Conservation (phyloP, 2,329 filamentous ascomycete species). For the Botrytis paeoniae region DNA sequence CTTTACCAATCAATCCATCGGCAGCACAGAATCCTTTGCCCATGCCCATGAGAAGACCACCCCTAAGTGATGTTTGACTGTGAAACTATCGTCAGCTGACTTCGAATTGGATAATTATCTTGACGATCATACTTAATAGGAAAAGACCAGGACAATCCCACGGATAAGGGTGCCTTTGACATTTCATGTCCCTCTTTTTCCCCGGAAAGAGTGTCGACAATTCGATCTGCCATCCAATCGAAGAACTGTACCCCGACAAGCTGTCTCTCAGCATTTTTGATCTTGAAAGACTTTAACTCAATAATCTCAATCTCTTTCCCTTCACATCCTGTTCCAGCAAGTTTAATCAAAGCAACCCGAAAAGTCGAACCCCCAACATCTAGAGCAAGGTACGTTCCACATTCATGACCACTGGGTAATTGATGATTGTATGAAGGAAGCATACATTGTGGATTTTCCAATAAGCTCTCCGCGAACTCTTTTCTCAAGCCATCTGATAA, state of each 20-base stretch:
- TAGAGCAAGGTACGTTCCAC: constrained; percentile 58
- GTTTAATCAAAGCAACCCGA: constrained; percentile 60
- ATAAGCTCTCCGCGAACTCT: constrained; percentile 54
- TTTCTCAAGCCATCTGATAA: constrained; percentile 51
- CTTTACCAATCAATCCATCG: constrained; percentile 55
- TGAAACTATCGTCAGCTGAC: constrained; percentile 31
- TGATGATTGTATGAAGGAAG: constrained; percentile 64
- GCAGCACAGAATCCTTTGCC: constrained; percentile 64
- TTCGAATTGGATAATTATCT: constrained; percentile 24
- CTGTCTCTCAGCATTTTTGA: constrained; percentile 53
- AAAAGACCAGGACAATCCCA: constrained; percentile 68
- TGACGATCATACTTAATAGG: constrained; percentile 57
- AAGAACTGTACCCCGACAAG: constrained; percentile 61
- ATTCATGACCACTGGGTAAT: constrained; percentile 58
- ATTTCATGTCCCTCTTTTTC: constrained; percentile 42
- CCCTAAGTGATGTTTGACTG: constrained; percentile 61
- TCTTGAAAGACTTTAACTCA: constrained; percentile 54
- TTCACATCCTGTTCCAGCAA: constrained; percentile 47
- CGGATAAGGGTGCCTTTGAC: constrained; percentile 45
- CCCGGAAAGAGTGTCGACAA: constrained; percentile 53
- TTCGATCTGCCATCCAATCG: constrained; percentile 63
- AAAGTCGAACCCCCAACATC: constrained; percentile 70
- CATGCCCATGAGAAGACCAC: constrained; percentile 59
- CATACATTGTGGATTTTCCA: constrained; percentile 56
- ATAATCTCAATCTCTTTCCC: constrained; percentile 51